Conservation (phyloP, 2,329 filamentous ascomycete genomes). For the Chaetomiaceae sp. region DNA sequence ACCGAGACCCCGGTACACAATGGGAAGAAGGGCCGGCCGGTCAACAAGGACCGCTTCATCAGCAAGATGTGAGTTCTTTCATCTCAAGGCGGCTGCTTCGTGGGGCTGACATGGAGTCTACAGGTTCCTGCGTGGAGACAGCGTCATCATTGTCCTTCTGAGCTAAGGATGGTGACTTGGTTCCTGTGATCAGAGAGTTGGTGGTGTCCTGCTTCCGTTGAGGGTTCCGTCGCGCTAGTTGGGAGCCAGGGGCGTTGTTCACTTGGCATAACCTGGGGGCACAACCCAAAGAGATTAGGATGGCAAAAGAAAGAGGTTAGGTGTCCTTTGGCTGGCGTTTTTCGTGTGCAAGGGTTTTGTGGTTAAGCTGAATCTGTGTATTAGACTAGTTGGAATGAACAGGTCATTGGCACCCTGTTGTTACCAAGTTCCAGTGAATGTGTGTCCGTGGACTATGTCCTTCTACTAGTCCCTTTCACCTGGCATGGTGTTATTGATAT, state of each 20-base stretch:
- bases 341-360: not conserved
- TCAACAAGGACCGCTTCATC: conserved; percentile 81
- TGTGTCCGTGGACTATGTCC: too few species aligned
- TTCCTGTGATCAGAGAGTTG: not conserved
- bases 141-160: conserved; percentile 26
- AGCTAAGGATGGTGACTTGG: conserved; percentile 14
- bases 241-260: not conserved
- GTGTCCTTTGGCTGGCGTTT: conserved; percentile 8
- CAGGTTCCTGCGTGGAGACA: conserved; percentile 27
- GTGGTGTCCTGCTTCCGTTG: not conserved
- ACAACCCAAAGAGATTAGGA: not conserved
- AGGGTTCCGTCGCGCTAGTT: not conserved
- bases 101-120: conserved; percentile 3
- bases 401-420: not conserved
- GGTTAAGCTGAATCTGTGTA: conserved; percentile 5
- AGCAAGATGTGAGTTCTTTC: conserved; percentile 25
- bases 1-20: conserved; percentile 84
- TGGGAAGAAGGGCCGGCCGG: conserved; percentile 81
- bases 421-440: too few species aligned
- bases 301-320: conserved; percentile 8
- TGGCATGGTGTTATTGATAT: too few species aligned
- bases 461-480: too few species aligned
- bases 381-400: not conserved
- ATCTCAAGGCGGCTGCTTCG: not conserved
- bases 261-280: not conserved